phyloP scores from a whole-genome alignment of 2,329 filamentous ascomycete genomes.

The Elsinoe fawcettii region DNA sequence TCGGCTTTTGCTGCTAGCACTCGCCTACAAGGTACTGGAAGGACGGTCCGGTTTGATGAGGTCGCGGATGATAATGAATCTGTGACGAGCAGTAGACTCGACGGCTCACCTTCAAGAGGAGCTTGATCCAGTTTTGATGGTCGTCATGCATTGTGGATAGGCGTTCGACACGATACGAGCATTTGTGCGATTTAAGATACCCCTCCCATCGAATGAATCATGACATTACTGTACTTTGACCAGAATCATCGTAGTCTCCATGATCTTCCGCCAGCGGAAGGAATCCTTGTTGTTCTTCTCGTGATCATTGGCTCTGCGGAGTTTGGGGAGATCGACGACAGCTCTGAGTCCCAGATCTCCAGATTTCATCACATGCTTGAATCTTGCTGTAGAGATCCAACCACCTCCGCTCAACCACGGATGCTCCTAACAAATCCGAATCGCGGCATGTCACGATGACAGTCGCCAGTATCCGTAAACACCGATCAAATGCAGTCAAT shows the following conservation, averaged over 20 bases:
- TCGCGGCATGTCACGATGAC: neutral
- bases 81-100: neutral
- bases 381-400: neutral
- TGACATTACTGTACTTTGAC: neutral
- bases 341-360: neutral
- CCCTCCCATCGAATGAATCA: constrained; percentile 4
- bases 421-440: neutral
- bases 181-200: constrained; percentile 6
- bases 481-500: constrained; percentile 57
- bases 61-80: neutral
- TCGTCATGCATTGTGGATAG: no score
- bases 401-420: neutral
- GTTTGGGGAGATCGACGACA: neutral
- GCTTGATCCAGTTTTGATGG: no score
- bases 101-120: neutral
- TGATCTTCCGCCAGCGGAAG: neutral
- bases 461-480: neutral
- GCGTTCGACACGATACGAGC: neutral
- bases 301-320: constrained; percentile 3
- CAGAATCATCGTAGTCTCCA: neutral
- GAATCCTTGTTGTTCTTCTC: neutral
- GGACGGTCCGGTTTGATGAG: constrained; percentile 8
- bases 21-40: neutral
- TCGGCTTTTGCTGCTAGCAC: neutral
- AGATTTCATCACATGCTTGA: constrained; percentile 9